Evolutionary conservation across 768 basidiomycete species (phyloP).

Genomic region (Rhodosporidiobolus odoratus): DNA sequence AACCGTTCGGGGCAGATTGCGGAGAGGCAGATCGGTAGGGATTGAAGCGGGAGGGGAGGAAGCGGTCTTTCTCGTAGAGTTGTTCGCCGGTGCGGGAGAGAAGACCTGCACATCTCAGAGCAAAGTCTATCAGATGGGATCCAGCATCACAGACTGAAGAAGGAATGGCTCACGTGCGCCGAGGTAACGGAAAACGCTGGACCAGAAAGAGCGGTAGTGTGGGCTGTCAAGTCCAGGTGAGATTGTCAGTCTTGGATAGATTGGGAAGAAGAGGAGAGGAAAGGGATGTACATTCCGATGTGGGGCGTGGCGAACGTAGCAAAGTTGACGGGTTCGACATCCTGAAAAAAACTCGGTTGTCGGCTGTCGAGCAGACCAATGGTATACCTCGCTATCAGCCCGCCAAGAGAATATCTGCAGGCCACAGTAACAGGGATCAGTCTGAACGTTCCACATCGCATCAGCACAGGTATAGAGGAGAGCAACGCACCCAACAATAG

Average conservation of each 20-base stretch:
- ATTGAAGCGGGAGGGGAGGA: constrained; percentile 28
- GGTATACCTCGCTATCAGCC: constrained; percentile 71
- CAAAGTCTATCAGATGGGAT: neutral
- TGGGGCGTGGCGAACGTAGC: constrained; percentile 78
- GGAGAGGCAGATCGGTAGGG: neutral
- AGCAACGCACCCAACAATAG: constrained; percentile 33
- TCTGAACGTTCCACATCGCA: no score
- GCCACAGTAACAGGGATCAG: constrained; percentile 42
- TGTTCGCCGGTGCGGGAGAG: constrained; percentile 76
- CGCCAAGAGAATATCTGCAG: constrained; percentile 75
- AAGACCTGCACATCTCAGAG: constrained; percentile 42
- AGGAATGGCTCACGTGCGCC: constrained; percentile 51
- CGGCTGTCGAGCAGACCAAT: constrained; percentile 54
- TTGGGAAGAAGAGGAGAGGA: neutral
- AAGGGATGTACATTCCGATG: constrained; percentile 52
- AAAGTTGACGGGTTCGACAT: constrained; percentile 69
- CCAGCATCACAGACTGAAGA: neutral
- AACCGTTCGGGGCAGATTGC: no score
- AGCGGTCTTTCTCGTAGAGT: constrained; percentile 68
- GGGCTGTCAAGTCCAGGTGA: constrained; percentile 51
- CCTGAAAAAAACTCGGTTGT: constrained; percentile 59
- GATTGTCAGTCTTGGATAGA: neutral
- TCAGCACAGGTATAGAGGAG: constrained; percentile 33
- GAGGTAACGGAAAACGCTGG: constrained; percentile 54
- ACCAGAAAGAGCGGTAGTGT: constrained; percentile 59